These are phyloP conservation scores for Chrysopogon serrulatus DNA, from an alignment of 176 grass and related monocot genomes.

Conservation along the genomic window DNA sequence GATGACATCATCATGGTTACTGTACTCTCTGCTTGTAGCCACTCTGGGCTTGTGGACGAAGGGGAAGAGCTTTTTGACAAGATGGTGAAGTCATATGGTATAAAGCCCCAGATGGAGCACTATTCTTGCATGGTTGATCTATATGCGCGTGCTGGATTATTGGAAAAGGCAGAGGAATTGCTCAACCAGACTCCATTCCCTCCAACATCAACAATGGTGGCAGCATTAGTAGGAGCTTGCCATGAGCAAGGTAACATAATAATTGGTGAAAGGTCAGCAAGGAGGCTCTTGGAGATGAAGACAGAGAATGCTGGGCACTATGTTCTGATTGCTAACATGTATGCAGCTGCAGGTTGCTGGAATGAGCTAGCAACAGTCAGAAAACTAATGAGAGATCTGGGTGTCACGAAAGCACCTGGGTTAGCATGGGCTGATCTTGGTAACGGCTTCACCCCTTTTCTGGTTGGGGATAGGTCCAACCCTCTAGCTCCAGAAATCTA, in stretches of 20 bases:
- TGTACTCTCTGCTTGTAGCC: conserved; percentile 64
- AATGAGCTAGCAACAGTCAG: conserved; percentile 61
- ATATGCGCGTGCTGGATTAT: conserved; percentile 47
- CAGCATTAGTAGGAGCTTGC: conserved; percentile 60
- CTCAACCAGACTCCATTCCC: conserved; percentile 34
- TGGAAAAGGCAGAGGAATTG: conserved; percentile 57
- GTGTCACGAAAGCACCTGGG: conserved; percentile 55
- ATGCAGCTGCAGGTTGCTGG: conserved; percentile 63
- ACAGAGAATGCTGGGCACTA: conserved; percentile 68
- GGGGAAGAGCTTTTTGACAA: conserved; percentile 52
- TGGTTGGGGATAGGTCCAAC: conserved; percentile 53
- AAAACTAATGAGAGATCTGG: conserved; percentile 50
- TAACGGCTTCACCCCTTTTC: conserved; percentile 57
- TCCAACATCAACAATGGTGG: conserved; percentile 52
- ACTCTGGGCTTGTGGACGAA: conserved; percentile 62
- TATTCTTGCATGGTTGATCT: conserved; percentile 65
- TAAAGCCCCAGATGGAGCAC: conserved; percentile 55
- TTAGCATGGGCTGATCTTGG: conserved; percentile 72
- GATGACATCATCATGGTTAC: conserved; percentile 63
- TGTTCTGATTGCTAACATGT: conserved; percentile 71
- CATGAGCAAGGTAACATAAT: conserved; percentile 45
- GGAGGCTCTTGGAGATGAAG: conserved; percentile 65
- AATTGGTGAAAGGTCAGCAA: conserved; percentile 64
- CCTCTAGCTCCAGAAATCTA: conserved; percentile 54
- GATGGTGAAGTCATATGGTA: conserved; percentile 45